Percentiles rank a stretch among this genome's conserved stretches.
These are phyloP conservation scores for Aristolochia californica DNA, from an alignment of 164 flowering plant genomes.

Conservation along the genomic window DNA sequence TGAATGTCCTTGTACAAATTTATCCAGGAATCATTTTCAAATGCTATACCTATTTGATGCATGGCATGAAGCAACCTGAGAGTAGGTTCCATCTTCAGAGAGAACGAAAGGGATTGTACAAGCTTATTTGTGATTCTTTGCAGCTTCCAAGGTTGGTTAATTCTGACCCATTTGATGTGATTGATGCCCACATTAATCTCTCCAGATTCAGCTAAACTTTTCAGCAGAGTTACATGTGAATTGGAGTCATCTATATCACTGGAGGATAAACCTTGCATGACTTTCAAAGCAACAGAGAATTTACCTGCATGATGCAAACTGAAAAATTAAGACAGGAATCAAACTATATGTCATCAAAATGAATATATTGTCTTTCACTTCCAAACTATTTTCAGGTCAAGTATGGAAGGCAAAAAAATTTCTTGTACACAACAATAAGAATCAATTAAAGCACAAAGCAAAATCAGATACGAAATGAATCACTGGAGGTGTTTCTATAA, in stretches of 20 bases:
- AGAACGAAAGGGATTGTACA: conserved; percentile 40
- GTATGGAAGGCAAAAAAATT: too few species aligned
- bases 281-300: conserved; percentile 36
- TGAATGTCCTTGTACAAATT: conserved; percentile 10
- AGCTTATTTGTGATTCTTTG: conserved; percentile 39
- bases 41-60: conserved; percentile 13
- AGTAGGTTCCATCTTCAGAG: conserved; percentile 35
- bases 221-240: conserved; percentile 48
- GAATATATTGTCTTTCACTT: too few species aligned
- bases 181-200: conserved; percentile 42
- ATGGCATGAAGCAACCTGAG: conserved; percentile 28
- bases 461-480: too few species aligned
- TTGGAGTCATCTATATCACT: conserved; percentile 17
- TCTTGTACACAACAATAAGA: too few species aligned
- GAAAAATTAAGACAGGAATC: neutral
- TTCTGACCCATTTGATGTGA: conserved; percentile 40
- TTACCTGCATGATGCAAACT: conserved; percentile 38
- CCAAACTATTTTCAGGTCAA: too few species aligned
- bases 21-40: conserved; percentile 14
- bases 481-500: too few species aligned
- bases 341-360: neutral
- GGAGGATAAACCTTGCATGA: conserved; percentile 24
- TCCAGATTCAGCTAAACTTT: conserved; percentile 45
- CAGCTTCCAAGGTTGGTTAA: conserved; percentile 30
- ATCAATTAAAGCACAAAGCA: too few species aligned